Conservation (phyloP, 2,329 filamentous ascomycete species). For the Fusarium piperis region DNA sequence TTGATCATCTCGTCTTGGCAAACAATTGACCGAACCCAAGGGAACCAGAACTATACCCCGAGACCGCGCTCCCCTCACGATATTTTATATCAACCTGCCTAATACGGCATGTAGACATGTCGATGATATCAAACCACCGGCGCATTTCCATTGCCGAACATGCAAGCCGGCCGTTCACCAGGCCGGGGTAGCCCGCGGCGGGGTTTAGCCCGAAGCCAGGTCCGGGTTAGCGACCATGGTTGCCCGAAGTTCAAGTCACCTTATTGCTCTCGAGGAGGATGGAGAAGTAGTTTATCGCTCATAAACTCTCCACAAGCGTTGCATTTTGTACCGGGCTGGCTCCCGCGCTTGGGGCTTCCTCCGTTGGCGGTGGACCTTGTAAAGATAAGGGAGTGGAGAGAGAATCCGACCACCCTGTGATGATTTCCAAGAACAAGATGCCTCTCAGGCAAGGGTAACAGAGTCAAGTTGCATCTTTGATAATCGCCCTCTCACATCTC, state of each 20-base stretch:
- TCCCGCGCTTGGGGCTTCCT: background rate
- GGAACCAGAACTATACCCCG: constrained; percentile 11
- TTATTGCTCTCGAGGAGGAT: background rate
- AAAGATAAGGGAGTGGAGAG: background rate
- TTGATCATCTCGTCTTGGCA: background rate
- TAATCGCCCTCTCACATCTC: background rate
- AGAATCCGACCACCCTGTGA: background rate
- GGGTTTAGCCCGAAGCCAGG: background rate
- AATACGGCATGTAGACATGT: background rate
- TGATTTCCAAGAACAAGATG: background rate
- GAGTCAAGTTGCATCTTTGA: background rate
- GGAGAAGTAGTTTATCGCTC: background rate
- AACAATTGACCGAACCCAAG: background rate
- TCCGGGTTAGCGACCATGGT: background rate
- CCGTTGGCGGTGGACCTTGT: background rate
- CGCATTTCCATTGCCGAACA: background rate
- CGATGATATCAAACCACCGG: background rate
- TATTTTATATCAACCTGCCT: constrained; percentile 1
- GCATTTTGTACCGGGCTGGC: background rate
- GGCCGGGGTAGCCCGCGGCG: background rate
- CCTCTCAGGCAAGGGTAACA: background rate
- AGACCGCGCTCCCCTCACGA: background rate
- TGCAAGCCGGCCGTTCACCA: background rate
- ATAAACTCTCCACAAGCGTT: background rate
- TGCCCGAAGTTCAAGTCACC: background rate